Evolutionary conservation across 495 filamentous ascomycete genomes (phyloP), one percentile per base, ranked within the genome.

Genomic region (Diplogelasinospora grovesii): DNA sequence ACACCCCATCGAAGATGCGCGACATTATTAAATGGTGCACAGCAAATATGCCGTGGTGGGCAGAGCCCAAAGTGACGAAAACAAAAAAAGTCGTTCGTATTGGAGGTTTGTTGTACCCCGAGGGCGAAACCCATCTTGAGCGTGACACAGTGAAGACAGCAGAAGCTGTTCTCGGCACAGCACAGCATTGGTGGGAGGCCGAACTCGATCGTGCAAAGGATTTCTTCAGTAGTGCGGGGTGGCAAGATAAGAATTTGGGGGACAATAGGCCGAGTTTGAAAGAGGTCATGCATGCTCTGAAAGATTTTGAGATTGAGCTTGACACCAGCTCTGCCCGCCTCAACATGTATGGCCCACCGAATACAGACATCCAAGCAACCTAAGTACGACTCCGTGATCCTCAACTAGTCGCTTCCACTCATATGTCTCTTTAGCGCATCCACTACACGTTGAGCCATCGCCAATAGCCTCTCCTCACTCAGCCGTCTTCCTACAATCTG

Each of bases 401-500:
- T n/a, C n/a, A n/a, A n/a, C n/a, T n/a, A n/a, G n/a, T n/a, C n/a
- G n/a, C n/a, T n/a, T n/a, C n/a, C n/a, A n/a, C n/a, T n/a, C n/a
- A n/a, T 43, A 24, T 36, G 30, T 10, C 13, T 29, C 8, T 36
- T 14, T 24, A 43, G 14, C 5, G 31, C 41, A 14, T 43, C 41
- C 3, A 43, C 42, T 2, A 45, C 42, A 19, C 36, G 8, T 22
- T 56, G 39, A 2, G 53, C 61, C 41, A 67, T 53, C 3, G 54
- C 46, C 48, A 65, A 29, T 1, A 53, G 48, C 41, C 39, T 52
- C 41, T 67, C 64, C 33, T 67, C 64, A 22, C 41, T 53, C 30
- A 65, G 36, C 16, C 50, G 49, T 10, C 56, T 22, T 3, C 60
- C 58, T 22, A 67, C 58, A 13, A 67, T 27, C 48, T 65, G 61